Percentiles rank a stretch among this genome's conserved stretches.
phyloP scores from a whole-genome alignment of 148 eudicot species.

The Silene conica region DNA sequence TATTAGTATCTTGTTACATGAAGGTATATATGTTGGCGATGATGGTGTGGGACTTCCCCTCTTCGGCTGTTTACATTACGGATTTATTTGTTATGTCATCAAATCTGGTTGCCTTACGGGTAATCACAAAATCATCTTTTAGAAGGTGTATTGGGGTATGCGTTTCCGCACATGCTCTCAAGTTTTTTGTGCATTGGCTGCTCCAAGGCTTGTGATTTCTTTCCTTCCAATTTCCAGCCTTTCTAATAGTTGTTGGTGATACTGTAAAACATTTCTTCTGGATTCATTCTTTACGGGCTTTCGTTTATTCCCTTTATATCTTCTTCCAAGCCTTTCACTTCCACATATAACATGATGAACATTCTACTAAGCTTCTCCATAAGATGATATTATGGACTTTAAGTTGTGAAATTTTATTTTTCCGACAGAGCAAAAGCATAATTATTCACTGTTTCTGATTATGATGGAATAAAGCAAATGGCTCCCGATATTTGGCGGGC shows the following conservation, averaged over 20 bases:
- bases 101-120: constrained; percentile 69
- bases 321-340: not conserved
- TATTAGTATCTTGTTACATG: constrained; percentile 69
- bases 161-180: constrained; percentile 55
- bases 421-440: too few relatives aligned
- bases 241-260: not conserved
- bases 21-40: constrained; percentile 64
- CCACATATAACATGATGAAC: not conserved
- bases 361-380: not conserved
- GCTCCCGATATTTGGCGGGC: not conserved
- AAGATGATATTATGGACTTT: not conserved
- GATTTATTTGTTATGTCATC: constrained; percentile 78
- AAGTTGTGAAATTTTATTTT: too few relatives aligned
- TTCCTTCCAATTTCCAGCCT: not conserved
- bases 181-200: constrained; percentile 40
- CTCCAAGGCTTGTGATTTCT: constrained; percentile 27
- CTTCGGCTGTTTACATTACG: constrained; percentile 50
- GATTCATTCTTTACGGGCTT: not conserved
- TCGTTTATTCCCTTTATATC: not conserved
- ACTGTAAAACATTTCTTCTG: not conserved
- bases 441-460: too few relatives aligned
- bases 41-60: constrained; percentile 84
- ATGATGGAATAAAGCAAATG: too few relatives aligned
- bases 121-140: constrained; percentile 49
- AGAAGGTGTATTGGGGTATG: constrained; percentile 54